Base-by-base conservation (phyloP, 139 green algal species). In the Chlorella sp. region DNA sequence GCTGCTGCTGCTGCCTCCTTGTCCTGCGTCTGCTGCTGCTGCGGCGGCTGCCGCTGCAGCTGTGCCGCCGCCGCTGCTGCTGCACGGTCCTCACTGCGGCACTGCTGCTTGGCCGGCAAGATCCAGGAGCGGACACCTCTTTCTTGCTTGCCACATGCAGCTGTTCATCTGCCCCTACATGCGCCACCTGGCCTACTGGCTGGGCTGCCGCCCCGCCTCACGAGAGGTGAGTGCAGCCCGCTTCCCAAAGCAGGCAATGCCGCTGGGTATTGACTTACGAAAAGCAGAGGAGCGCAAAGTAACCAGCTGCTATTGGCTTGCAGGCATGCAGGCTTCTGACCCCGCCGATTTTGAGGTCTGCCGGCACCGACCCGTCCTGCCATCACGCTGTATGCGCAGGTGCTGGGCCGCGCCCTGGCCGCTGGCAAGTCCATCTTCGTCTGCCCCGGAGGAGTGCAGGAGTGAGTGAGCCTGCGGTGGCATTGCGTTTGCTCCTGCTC, bases 391-490 rank as follows among this genome's bases (percentile, higher is more conserved):
- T 28, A 22, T 14, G 28, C 38, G 81, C 81, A 85, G 81, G 81
- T 77, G 60, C 44, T 87, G 41, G 36, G 17, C 40, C 58, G 36
- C 3, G 8, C 58, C 3, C 73, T 87, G 58, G 34, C 34, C 8
- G 41, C 3, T 3, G 83, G 89, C 22, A 54, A 38, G 48, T 86
- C 70, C n/a, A 84, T 90, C 2, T 84, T 83, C 5, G 40, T 93
- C 11, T 88, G 81, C 72, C 90, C 90, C 28, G 90, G 90, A 20
- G 90, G 86, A 41, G 80, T 92, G 68, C 88, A 90, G 83, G 95
- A 98, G 88, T 95, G 51, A 60, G 51, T 24, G 2, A 24, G 46
- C 11, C 51, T 60, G 51, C 51, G 9, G 51, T 60, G 51, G n/a
- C 51, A 3, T 60, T 11, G 8, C 8, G 46, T 11, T 8, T 54